A percentile compares a stretch with the other conserved stretches of the same genome.
These are phyloP conservation scores for Clavulina sp. DNA, from an alignment of 768 basidiomycete species.

Conservation along the genomic window DNA sequence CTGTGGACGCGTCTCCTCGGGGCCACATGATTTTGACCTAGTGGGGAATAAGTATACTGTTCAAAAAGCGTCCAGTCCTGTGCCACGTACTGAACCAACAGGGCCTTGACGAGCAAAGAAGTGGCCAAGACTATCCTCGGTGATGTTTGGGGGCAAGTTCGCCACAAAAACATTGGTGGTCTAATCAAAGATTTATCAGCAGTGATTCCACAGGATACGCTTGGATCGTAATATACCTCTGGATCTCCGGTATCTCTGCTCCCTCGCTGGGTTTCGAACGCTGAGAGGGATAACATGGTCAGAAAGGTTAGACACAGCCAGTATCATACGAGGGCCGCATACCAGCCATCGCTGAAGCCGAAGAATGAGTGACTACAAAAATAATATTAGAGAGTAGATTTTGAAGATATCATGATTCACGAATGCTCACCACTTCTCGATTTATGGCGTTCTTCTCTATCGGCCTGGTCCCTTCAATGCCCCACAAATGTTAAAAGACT, in stretches of 20 bases:
- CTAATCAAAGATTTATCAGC: constrained; percentile 22
- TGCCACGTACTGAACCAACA: constrained; percentile 64
- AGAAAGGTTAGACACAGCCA: too few relatives aligned
- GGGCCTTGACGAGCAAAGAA: constrained; percentile 87
- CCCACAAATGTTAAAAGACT: too few relatives aligned
- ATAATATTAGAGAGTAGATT: not conserved
- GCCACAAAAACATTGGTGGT: constrained; percentile 95
- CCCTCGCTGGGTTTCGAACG: constrained; percentile 81
- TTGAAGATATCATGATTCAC: not conserved
- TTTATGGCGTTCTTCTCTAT: constrained; percentile 70
- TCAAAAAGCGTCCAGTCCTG: constrained; percentile 2
- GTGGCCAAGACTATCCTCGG: constrained; percentile 66
- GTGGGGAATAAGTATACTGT: not conserved
- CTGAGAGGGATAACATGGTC: constrained; percentile 19
- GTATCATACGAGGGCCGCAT: constrained; percentile 14
- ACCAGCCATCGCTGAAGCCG: constrained; percentile 85
- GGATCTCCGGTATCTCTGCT: constrained; percentile 81
- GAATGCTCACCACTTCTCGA: constrained; percentile 24
- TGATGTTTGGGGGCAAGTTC: constrained; percentile 75
- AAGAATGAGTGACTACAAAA: constrained; percentile 39
- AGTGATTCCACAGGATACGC: not conserved
- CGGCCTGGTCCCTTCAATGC: constrained; percentile 63
- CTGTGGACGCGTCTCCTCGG: constrained; percentile 50
- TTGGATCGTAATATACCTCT: constrained; percentile 32
- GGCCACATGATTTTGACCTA: constrained; percentile 99